Evolutionary conservation across 768 basidiomycete genomes (phyloP), one percentile per base, ranked within the genome.

Genomic region (Boletus edulis): DNA sequence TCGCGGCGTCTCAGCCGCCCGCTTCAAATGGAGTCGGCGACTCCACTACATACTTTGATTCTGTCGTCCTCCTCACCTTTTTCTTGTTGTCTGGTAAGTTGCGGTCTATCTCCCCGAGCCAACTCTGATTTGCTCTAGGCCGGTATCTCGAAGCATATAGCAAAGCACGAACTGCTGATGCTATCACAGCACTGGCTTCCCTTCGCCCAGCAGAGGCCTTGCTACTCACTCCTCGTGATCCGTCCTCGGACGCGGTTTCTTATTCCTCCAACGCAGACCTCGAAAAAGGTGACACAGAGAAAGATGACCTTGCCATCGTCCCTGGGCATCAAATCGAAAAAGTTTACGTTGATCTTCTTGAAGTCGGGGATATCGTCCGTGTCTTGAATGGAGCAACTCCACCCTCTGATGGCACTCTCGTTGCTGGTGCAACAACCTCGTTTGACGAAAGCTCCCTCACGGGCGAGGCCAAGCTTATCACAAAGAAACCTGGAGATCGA

Each of bases 381-480:
- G 79, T 93, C 18, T 82, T 78, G 47, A 77, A 81, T 18, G 92
- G 92, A 2, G 76, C 84, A 2, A 85, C 83, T 2, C 92, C 91
- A 8, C 86, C 92, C 17, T 83, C 84, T 2, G 92, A 94, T 67
- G 89, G 87, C 2, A 80, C 75, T 1, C 74, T 94, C 44, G 71
- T 87, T 10, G 68, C 77, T 4, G 75, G 77, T 4, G 57, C 69
- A 0, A 69, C 73, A 31, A 73, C 77, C 2, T 68, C 73, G 1
- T 91, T 94, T 58, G 90, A 94, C 61, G 92, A 94, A 66, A 89
- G 89, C 57, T 91, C 88, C 2, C 74, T 94, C 49, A 94, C 93
- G 0, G 92, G 92, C 4, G 92, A 94, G 68, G 83, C 85, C 14
- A 74, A 72, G 41, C 80, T 77, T 1, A 78, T 92, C 29, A 72